Evolutionary conservation across 1,284 basidiomycete species (phyloP), one percentile per base, ranked within the genome.

Genomic region (Sanguinoderma infundibulare): DNA sequence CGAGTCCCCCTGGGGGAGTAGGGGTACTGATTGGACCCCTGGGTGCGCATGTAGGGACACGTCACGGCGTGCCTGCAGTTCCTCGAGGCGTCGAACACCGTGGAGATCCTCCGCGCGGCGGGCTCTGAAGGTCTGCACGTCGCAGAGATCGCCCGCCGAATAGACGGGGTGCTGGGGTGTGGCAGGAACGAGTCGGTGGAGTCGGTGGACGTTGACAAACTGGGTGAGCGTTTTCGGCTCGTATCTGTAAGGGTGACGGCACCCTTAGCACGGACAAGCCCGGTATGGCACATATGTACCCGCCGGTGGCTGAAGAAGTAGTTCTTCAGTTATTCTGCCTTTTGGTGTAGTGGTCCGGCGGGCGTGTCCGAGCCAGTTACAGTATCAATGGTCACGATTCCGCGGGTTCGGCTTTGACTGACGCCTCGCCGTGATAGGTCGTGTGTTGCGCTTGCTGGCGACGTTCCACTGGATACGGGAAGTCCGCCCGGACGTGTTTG

Each of bases 391-490:
- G n/a, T n/a, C n/a, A n/a, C n/a, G n/a, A n/a, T n/a, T n/a, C n/a
- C n/a, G n/a, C 24, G 24, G 10, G 4, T 17, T 22, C 14, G 35
- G 15, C 4, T n/a, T 22, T 15, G 8, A 26, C 12, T 35, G 14
- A 50, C 35, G 53, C 9, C 8, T 14, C 15, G 49, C 14, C 28
- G 12, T 38, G 12, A 28, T 53, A 87, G 87, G 85, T 0, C 86
- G 86, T 67, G 79, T 87, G 20, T 78, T 92, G 42, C 84, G 90
- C 30, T 77, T 91, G 17, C 81, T 91, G 20, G 86, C 87, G 12
- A 90, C 89, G 0, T 86, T 90, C 67, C 89, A 91, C 70, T 80
- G 90, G 57, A 77, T 89, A 36, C 77, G 80, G 35, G 90, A 92
- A 72, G 77, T 83, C 1, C 75, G 79, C 17, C 89, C 87, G 8